Conservation (phyloP, 106 monocot genomes). For the Vanilla planifolia region DNA sequence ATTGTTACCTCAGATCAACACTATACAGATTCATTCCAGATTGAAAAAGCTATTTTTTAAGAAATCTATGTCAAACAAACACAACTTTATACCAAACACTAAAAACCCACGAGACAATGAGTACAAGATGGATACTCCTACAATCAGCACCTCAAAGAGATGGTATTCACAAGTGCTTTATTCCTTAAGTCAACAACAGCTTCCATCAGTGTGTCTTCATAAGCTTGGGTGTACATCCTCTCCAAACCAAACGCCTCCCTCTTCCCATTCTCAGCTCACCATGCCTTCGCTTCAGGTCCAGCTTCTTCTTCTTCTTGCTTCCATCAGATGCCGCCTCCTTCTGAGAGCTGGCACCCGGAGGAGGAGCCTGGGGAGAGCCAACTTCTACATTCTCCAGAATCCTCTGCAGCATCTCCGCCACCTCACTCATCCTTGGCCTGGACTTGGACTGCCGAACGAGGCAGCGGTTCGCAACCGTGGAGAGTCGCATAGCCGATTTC, state of each 20-base stretch:
- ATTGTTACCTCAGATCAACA: too few species aligned
- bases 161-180: too few species aligned
- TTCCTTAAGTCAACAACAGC: too few species aligned
- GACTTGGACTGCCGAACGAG: conserved; percentile 46
- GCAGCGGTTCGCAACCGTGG: conserved; percentile 69
- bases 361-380: conserved; percentile 34
- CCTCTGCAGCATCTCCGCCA: conserved; percentile 49
- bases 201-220: conserved; percentile 4
- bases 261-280: conserved; percentile 22
- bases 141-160: too few species aligned
- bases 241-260: conserved; percentile 25
- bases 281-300: conserved; percentile 27
- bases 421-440: conserved; percentile 82
- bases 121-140: too few species aligned
- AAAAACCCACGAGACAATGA: too few species aligned
- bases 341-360: not conserved
- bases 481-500: conserved; percentile 58
- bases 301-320: conserved; percentile 15
- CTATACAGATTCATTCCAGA: too few species aligned
- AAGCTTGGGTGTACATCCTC: conserved; percentile 31
- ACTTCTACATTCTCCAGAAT: conserved; percentile 33
- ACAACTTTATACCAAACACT: too few species aligned
- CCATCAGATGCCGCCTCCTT: conserved; percentile 3
- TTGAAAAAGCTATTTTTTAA: too few species aligned
- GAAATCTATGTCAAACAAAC: too few species aligned